Base-by-base conservation (phyloP, 176 grass and related monocot species). In the Urochloa ruziziensis region DNA sequence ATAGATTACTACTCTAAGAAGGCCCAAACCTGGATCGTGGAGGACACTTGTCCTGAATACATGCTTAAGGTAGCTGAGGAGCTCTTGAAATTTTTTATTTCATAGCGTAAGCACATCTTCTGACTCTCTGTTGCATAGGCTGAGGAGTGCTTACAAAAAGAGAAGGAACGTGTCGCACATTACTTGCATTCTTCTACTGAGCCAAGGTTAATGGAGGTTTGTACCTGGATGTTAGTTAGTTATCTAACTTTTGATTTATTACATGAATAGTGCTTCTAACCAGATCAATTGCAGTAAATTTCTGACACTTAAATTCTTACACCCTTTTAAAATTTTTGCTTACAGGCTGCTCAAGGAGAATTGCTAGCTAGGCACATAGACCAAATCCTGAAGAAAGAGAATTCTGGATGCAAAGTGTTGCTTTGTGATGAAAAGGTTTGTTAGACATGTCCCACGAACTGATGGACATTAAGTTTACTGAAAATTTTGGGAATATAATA, bases 351-450 rank as follows among this genome's bases (percentile, higher is more conserved):
- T 46, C 82, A 88, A 85, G 78, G 73, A 35, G 91, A 97, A 62
- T 83, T 93, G 80, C 65, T 93, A 46, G 60, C 58, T 74, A 72
- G 46, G 57, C 84, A 73, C 29, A 71, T 79, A 30, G 90, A 79
- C 16, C 79, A 91, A 84, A 88, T 97, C 74, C 79, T 94, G 28
- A 86, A 88, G 34, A 97, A 97, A 33, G 91, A 91, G 51, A 90
- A 91, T 37, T 97, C 87, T 39, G 89, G 91, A 69, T 94, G 87
- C 75, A 80, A 85, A 81, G 94, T 84, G 19, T 83, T 97, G 57
- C 94, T 94, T 78, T 80, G 66, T 40, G 79, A 94, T 84, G 91
- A 91, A 49, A 94, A 97, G 84, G 89, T 97, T 73, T 67, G 47
- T 77, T 68, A 21, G n/a, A 18, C 29, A 30, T n/a, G 67, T 59